phyloP scores from a whole-genome alignment of 148 eudicot species.

The Cornus controversa region DNA sequence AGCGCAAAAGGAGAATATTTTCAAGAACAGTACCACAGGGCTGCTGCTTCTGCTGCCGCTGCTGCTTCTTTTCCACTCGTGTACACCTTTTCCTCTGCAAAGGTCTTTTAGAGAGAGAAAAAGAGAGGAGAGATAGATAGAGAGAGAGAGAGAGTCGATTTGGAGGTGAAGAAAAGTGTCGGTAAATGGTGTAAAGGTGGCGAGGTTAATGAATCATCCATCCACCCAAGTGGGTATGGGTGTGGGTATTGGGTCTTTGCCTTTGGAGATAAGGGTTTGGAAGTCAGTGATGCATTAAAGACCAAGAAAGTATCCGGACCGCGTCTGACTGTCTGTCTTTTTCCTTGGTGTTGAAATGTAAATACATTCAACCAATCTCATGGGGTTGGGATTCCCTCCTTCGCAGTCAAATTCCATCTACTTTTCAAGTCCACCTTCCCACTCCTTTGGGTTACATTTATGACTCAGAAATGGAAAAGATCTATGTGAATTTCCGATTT shows the following conservation, averaged over 20 bases:
- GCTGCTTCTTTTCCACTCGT: not conserved
- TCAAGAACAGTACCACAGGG: not conserved
- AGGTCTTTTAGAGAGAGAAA: not conserved
- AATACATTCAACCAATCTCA: too few relatives aligned
- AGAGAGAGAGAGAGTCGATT: not conserved
- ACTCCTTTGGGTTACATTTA: too few relatives aligned
- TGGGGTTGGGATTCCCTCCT: not conserved
- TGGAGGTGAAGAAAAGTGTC: slow-evolving; percentile 35
- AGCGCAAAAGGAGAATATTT: not conserved
- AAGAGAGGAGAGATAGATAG: not conserved
- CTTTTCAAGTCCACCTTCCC: too few relatives aligned
- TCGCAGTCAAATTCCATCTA: too few relatives aligned
- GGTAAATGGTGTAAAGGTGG: slow-evolving; percentile 14
- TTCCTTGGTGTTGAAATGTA: too few relatives aligned
- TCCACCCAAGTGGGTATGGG: too few relatives aligned
- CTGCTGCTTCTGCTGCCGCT: too few relatives aligned
- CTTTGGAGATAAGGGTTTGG: not conserved
- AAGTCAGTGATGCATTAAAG: not conserved
- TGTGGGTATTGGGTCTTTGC: not conserved
- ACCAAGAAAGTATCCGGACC: not conserved
- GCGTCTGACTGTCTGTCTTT: not conserved
- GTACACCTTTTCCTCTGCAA: slow-evolving; percentile 2
- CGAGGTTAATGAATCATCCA: not conserved
- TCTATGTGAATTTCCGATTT: too few relatives aligned
- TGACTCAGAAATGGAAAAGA: too few relatives aligned